Base-by-base conservation (phyloP, 2,329 filamentous ascomycete species). In the Fonsecaea erecta region DNA sequence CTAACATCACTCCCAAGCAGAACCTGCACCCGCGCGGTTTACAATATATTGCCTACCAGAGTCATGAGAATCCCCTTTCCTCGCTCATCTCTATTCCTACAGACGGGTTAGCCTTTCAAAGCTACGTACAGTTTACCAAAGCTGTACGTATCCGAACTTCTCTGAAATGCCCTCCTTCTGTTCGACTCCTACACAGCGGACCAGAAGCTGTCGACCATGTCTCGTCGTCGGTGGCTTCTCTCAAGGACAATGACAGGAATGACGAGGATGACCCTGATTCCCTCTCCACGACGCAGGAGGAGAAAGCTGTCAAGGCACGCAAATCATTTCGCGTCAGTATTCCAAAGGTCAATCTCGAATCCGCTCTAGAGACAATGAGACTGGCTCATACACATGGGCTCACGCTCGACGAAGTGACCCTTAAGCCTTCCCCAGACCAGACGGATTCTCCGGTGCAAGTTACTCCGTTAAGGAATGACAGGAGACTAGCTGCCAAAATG, bases 331-430 rank as follows among this genome's bases (percentile, higher is more conserved):
- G 51, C 32, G 21, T 63, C 51, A 55, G 37, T 9, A 34, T 66
- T 52, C 60, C 64, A 1, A 52, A 26, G 21, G 43, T 32, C 18
- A 66, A 66, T 51, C 18, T 66, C 11, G 51, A 48, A 9, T 35
- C 43, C 21, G 60, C 64, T 24, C 26, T 66, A 8, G 56, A 63
- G 34, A 57, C 60, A 21, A 57, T 66, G 52, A 60, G 37, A 32
- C 52, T 63, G 14, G 64, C 64, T 21, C 64, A 52, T 16, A 18
- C 43, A 24, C 40, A 60, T 46, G 64, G 60, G n/a, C 64, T 66
- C 21, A 51, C 60, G 8, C 46, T 52, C 16, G 52, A 66, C 11
- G 51, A 53, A 30, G 56, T 66, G 24, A 18, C 32, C 48, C 56
- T 60, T 32, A 21, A 56, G 43, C 26, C 37, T 24, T 35, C 40